Evolutionary conservation across 2,329 filamentous ascomycete species (phyloP).

Genomic region (Fusarium stilboides): DNA sequence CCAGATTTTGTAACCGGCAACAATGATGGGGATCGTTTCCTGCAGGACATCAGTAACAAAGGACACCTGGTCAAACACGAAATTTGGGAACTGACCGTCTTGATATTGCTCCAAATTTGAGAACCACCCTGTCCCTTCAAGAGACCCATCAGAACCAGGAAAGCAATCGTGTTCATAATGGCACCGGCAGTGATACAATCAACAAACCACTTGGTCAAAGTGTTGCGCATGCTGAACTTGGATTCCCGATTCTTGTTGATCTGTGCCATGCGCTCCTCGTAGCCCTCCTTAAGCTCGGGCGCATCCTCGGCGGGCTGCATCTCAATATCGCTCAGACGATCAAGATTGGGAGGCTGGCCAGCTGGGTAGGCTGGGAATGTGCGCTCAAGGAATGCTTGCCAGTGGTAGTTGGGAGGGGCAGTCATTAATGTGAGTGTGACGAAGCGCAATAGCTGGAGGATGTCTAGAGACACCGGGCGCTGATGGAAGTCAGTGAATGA

Average conservation of each 20-base stretch:
- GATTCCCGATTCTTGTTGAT: constrained; percentile 37
- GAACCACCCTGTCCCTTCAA: constrained; percentile 58
- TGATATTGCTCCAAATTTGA: constrained; percentile 59
- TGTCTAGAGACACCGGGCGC: constrained; percentile 62
- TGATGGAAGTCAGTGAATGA: constrained; percentile 10
- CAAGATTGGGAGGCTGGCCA: constrained; percentile 6
- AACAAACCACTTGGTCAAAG: constrained; percentile 65
- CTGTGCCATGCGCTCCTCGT: constrained; percentile 40
- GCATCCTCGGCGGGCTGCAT: constrained; percentile 50
- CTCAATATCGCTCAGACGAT: constrained; percentile 48
- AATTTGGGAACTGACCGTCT: constrained; percentile 47
- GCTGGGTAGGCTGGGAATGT: constrained; percentile 65
- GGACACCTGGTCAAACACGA: accelerated
- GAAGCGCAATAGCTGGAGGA: constrained; percentile 67
- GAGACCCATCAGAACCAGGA: constrained; percentile 64
- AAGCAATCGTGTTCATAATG: constrained; percentile 63
- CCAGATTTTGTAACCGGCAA: constrained; percentile 68
- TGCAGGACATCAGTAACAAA: constrained; percentile 29
- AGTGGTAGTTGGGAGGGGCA: constrained; percentile 71
- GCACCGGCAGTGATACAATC: constrained; percentile 65
- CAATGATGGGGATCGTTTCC: constrained; percentile 64
- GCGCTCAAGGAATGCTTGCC: constrained; percentile 70
- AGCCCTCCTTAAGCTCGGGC: constrained; percentile 42
- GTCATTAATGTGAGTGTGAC: constrained; percentile 67
- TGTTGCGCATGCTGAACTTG: constrained; percentile 60